Evolutionary conservation across 73 alveolate species (phyloP).

Genomic region (Strombidium stylifer): DNA sequence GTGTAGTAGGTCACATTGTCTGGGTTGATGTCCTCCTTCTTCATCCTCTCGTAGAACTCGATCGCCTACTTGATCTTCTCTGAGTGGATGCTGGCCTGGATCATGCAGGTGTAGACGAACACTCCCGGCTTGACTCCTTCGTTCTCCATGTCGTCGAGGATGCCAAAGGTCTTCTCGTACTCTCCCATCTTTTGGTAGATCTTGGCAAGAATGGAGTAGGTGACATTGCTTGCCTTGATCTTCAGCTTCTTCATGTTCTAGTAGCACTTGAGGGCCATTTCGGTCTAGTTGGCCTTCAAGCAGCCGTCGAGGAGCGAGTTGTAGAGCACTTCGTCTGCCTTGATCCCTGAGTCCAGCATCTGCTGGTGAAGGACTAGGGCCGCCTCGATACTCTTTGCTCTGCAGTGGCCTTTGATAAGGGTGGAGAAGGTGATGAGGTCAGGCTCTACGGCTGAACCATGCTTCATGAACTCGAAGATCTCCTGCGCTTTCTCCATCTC

Average conservation of each 20-base stretch:
- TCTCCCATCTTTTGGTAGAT: constrained; percentile 86
- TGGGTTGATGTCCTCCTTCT: constrained; percentile 66
- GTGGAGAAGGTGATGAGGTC: constrained; percentile 95
- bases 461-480: constrained; percentile 84
- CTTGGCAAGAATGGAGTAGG: constrained; percentile 88
- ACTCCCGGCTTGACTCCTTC: constrained; percentile 74
- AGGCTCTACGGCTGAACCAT: constrained; percentile 63
- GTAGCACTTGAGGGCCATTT: constrained; percentile 85
- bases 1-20: constrained; percentile 89
- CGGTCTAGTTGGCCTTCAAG: constrained; percentile 84
- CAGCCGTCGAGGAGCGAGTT: constrained; percentile 95
- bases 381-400: constrained; percentile 73
- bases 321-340: constrained; percentile 90
- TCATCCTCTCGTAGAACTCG: constrained; percentile 73
- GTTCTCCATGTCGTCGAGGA: constrained; percentile 86
- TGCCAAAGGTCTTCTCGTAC: constrained; percentile 72
- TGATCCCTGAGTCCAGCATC: constrained; percentile 55
- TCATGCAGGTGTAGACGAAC: constrained; percentile 89
- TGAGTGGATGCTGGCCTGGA: constrained; percentile 88
- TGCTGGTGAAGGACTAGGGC: constrained; percentile 70
- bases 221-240: constrained; percentile 87
- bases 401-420: constrained; percentile 91
- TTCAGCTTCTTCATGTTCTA: constrained; percentile 66
- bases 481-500: constrained; percentile 73
- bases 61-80: constrained; percentile 78